A percentile compares a stretch with the other conserved stretches of the same genome.
phyloP scores from a whole-genome alignment of 2,329 filamentous ascomycete species.

The Chrysosporium keratinophilum region DNA sequence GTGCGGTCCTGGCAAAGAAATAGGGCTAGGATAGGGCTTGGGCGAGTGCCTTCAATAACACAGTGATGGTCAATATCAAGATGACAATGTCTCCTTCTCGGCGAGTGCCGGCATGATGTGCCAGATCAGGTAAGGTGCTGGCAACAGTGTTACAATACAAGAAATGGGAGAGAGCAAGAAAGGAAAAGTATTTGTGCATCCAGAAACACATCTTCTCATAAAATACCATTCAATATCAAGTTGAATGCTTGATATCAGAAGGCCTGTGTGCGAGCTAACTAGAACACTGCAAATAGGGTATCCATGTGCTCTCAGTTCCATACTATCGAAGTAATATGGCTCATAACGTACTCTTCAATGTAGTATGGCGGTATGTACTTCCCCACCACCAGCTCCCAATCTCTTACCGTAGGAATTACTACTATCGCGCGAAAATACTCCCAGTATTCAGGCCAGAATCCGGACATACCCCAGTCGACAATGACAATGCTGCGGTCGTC shows the following conservation, averaged over 20 bases:
- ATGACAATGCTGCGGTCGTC: neutral
- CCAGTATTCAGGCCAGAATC: constrained; percentile 18
- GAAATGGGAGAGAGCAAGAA: too few species aligned
- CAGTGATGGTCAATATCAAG: neutral
- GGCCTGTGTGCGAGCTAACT: neutral
- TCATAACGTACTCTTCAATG: constrained; percentile 13
- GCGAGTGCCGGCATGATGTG: neutral
- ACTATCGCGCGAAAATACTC: neutral
- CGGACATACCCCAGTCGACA: neutral
- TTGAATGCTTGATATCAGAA: neutral
- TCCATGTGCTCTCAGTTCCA: neutral
- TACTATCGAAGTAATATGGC: neutral
- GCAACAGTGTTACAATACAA: too few species aligned
- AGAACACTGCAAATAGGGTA: too few species aligned
- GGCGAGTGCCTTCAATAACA: neutral
- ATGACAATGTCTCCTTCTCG: neutral
- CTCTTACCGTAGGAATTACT: neutral
- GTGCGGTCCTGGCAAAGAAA: neutral
- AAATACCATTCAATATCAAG: neutral
- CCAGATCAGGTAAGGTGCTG: neutral
- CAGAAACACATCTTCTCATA: neutral
- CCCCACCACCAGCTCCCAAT: constrained; percentile 17
- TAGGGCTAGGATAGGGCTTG: neutral
- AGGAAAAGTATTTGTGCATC: too few species aligned
- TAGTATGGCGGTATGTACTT: constrained; percentile 20